Evolutionary conservation across 2,329 filamentous ascomycete species (phyloP).

Genomic region (Sarocladium strictum): DNA sequence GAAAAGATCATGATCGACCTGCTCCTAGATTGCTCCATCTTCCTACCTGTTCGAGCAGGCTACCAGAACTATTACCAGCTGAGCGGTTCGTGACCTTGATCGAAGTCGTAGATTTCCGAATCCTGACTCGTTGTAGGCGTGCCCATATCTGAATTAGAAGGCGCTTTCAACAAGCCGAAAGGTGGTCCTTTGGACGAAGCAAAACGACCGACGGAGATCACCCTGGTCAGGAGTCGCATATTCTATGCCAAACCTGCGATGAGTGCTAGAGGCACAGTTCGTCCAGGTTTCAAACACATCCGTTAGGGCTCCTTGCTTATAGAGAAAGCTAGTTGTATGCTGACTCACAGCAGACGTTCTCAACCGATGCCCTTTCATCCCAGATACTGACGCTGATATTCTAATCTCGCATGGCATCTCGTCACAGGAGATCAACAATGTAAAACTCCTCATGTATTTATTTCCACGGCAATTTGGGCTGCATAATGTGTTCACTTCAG

Average conservation of each 20-base stretch:
- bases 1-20: slow-evolving; percentile 73
- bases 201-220: slow-evolving; percentile 51
- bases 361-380: slow-evolving; percentile 54
- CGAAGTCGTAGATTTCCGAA: not conserved
- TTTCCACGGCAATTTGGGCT: slow-evolving; percentile 87
- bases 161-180: slow-evolving; percentile 13
- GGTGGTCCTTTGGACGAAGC: slow-evolving; percentile 10
- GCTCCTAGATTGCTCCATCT: slow-evolving; percentile 73
- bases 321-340: not conserved
- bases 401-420: not conserved
- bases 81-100: slow-evolving; percentile 52
- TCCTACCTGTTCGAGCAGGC: slow-evolving; percentile 53
- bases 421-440: slow-evolving; percentile 40
- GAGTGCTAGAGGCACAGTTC: slow-evolving; percentile 60
- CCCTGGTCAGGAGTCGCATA: slow-evolving; percentile 76
- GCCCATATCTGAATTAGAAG: slow-evolving; percentile 43
- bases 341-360: slow-evolving; percentile 61
- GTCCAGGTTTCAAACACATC: slow-evolving; percentile 72
- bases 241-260: slow-evolving; percentile 73
- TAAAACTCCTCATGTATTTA: slow-evolving; percentile 82
- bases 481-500: slow-evolving; percentile 84
- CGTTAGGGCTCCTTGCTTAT: slow-evolving; percentile 50
- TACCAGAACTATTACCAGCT: slow-evolving; percentile 69
- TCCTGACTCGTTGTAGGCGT: slow-evolving; percentile 28
- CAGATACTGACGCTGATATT: not conserved